Evolutionary conservation across 2,329 filamentous ascomycete genomes (phyloP).

Genomic region (Trichoderma guizhouense): DNA sequence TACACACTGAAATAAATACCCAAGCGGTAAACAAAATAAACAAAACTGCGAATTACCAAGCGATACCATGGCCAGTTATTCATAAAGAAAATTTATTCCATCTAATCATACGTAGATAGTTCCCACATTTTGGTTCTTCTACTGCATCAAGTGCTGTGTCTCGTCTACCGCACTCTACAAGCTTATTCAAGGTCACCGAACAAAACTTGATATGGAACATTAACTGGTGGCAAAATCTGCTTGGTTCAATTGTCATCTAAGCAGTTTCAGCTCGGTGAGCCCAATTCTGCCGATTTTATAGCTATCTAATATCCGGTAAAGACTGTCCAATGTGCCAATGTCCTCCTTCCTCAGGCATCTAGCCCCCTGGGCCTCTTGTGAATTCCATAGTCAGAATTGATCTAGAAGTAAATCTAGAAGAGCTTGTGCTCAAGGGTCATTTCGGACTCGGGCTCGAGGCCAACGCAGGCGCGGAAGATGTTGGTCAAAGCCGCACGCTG

Average conservation of each 20-base stretch:
- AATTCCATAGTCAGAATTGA: not conserved
- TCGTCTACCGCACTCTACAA: not conserved
- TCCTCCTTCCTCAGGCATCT: not conserved
- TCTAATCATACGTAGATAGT: not conserved
- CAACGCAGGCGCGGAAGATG: constrained; percentile 97
- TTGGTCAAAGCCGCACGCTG: constrained; percentile 93
- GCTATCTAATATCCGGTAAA: constrained; percentile 19
- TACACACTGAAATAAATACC: not conserved
- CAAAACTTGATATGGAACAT: not conserved
- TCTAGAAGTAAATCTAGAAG: constrained; percentile 52
- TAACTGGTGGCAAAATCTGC: constrained; percentile 1
- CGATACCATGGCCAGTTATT: not conserved
- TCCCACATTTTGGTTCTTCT: not conserved
- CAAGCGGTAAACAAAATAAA: not conserved
- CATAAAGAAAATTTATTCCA: not conserved
- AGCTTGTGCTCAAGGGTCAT: constrained; percentile 99
- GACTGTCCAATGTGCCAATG: constrained; percentile 17
- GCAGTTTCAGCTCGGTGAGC: not conserved
- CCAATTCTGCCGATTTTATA: constrained; percentile 22
- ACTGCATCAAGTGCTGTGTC: not conserved
- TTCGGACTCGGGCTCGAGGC: constrained; percentile 93
- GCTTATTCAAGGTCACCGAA: not conserved
- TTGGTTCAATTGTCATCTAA: constrained; percentile 5
- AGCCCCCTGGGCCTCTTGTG: not conserved
- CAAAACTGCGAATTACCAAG: not conserved